Evolutionary conservation across 202 grass and related monocot species (phyloP), one percentile per base, ranked within the genome.

Genomic region (Bolboschoenoplectus hybrid): DNA sequence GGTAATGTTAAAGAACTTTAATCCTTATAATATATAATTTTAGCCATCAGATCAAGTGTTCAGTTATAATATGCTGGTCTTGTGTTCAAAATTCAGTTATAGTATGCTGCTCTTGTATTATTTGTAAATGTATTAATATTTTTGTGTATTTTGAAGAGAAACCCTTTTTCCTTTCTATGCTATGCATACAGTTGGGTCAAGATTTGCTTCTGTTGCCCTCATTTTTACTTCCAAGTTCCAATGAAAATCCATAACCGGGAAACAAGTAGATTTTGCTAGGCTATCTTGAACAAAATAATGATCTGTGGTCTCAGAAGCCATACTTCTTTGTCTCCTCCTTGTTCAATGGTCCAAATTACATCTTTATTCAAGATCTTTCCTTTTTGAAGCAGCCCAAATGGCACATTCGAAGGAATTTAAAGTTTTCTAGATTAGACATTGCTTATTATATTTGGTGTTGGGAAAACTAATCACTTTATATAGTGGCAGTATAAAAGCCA

Each of bases 1-100:
- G 63, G 82, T 84, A 84, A 51, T 53, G 35, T 49, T 84, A 34
- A 52, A 70, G 34, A 83, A 19, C 19, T 35, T 39, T 9, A 67
- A 83, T 83, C 20, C 26, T 12, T 83, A 19, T 9, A 34, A 12
- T 46, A 63, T 81, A 67, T 19, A 26, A 47, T 82, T 64, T 65
- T 9, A 64, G 34, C 2, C 11, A 8, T 32, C 9, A 56, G 68
- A 19, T 43, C 1, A n/a, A 43, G 5, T 70, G 17, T 73, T 14
- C 43, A 49, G 69, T 49, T 73, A 17, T 71, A 47, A 17, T 71
- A 47, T 72, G 68, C 65, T 39, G 74, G 9, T 12, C 73, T 52
- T 76, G n/a, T 16, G 36, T 34, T 16, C 36, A 43, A 68, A 68
- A 6, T 68, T 34, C 6, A 12, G 36, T 41, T 35, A 16, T 68